phyloP scores from a whole-genome alignment of 306 rosid species.

The Amphicarpaea edgeworthii region DNA sequence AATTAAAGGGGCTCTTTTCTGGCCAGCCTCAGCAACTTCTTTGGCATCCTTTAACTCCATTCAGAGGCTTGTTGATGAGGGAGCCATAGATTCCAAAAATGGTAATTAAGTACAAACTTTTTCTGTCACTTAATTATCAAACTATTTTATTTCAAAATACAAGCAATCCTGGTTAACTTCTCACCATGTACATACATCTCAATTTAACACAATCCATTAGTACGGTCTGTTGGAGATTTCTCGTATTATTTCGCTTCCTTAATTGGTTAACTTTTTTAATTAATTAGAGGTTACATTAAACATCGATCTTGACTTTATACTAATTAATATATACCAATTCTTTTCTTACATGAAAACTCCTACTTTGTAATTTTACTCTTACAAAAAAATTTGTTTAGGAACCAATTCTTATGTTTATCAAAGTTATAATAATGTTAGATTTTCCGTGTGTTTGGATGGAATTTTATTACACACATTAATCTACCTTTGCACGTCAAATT shows the following conservation, averaged over 20 bases:
- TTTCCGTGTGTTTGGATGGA: neutral
- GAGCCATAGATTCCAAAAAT: slow-evolving; percentile 39
- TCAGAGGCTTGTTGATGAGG: slow-evolving; percentile 47
- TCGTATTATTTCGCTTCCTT: neutral
- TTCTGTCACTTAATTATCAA: neutral
- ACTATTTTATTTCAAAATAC: neutral
- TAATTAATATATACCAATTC: neutral
- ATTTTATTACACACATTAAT: too few species aligned
- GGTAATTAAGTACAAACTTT: neutral
- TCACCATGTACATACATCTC: neutral
- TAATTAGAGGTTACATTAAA: neutral
- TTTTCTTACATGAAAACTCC: neutral
- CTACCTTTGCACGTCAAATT: too few species aligned
- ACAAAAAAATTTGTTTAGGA: neutral
- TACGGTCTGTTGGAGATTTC: neutral
- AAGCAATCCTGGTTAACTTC: neutral
- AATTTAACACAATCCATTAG: neutral
- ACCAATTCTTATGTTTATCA: neutral
- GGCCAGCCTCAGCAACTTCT: slow-evolving; percentile 58
- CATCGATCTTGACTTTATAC: neutral
- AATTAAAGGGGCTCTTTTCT: slow-evolving; percentile 54
- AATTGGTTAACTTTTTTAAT: neutral
- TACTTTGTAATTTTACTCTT: neutral
- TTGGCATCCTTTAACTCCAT: slow-evolving; percentile 24
- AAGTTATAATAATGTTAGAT: neutral